A percentile compares a stretch with the other conserved stretches of the same genome.
These are phyloP conservation scores for Sanghuangporus sanghuang DNA, from an alignment of 1,284 basidiomycete genomes.

Conservation along the genomic window DNA sequence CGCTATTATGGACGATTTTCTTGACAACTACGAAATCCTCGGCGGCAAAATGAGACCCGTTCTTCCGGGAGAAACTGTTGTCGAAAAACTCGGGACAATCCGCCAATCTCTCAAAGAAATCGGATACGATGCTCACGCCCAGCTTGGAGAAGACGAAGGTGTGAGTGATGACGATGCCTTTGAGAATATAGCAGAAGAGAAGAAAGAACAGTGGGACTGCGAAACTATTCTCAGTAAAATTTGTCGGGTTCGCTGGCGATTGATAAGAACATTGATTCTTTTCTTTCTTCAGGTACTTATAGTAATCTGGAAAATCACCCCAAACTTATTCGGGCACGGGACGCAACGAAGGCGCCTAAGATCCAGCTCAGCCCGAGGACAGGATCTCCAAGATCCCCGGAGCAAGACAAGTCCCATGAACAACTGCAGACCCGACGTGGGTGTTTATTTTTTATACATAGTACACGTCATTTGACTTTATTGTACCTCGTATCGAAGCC, in stretches of 20 bases:
- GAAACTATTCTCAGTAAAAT: slow-evolving; percentile 88
- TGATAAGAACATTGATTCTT: background rate
- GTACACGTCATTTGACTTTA: slow-evolving; percentile 3
- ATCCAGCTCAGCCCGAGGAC: slow-evolving; percentile 72
- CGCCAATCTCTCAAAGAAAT: slow-evolving; percentile 75
- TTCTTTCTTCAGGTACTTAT: slow-evolving; percentile 70
- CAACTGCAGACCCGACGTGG: slow-evolving; percentile 20
- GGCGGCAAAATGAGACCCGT: slow-evolving; percentile 82
- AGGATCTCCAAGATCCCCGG: slow-evolving; percentile 51
- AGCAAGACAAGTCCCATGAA: slow-evolving; percentile 21
- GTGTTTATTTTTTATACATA: background rate
- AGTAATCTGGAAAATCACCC: slow-evolving; percentile 95
- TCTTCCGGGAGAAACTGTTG: slow-evolving; percentile 63
- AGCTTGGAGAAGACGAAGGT: slow-evolving; percentile 32
- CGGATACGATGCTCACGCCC: slow-evolving; percentile 33
- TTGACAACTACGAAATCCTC: slow-evolving; percentile 89
- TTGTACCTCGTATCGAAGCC: slow-evolving; percentile 1
- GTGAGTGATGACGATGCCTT: slow-evolving; percentile 48
- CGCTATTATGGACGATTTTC: slow-evolving; percentile 89
- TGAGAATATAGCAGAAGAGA: slow-evolving; percentile 49
- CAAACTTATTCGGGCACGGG: slow-evolving; percentile 68
- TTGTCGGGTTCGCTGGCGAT: background rate
- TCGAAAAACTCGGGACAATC: slow-evolving; percentile 76
- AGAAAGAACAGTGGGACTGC: slow-evolving; percentile 87
- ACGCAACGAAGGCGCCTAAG: slow-evolving; percentile 48